These are phyloP conservation scores for Phaeolepiota aurea DNA, from an alignment of 768 basidiomycete species.

Conservation along the genomic window DNA sequence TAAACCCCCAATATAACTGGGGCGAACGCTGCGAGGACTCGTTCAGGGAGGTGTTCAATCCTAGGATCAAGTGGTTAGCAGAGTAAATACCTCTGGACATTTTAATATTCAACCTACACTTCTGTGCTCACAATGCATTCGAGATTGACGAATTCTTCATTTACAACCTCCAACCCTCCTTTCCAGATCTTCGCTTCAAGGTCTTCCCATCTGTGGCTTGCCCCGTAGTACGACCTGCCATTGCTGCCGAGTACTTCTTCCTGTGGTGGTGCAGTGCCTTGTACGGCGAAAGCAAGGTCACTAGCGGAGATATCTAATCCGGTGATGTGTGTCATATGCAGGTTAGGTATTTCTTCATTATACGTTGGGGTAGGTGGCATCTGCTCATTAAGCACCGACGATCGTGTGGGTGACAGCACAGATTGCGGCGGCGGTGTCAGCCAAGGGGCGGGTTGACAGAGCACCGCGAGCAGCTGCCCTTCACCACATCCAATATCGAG, in stretches of 20 bases:
- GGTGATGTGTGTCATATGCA: slow-evolving; percentile 47
- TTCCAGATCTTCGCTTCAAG: slow-evolving; percentile 63
- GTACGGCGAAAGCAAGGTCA: slow-evolving; percentile 48
- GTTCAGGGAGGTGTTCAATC: slow-evolving; percentile 68
- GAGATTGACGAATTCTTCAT: slow-evolving; percentile 52
- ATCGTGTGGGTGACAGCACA: slow-evolving; percentile 18
- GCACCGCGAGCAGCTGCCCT: slow-evolving; percentile 60
- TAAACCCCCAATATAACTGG: slow-evolving; percentile 73
- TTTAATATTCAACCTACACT: slow-evolving; percentile 46
- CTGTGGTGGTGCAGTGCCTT: slow-evolving; percentile 34
- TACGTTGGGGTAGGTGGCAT: slow-evolving; percentile 18
- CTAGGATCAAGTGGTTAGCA: slow-evolving; percentile 25
- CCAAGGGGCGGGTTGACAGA: slow-evolving; percentile 73
- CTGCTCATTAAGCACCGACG: slow-evolving; percentile 10
- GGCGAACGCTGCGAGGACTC: slow-evolving; percentile 53
- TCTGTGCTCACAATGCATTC: slow-evolving; percentile 76
- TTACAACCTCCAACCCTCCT: slow-evolving; percentile 63
- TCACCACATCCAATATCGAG: slow-evolving; percentile 84
- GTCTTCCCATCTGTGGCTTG: slow-evolving; percentile 56
- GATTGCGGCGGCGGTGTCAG: slow-evolving; percentile 33
- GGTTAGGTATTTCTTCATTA: slow-evolving; percentile 43
- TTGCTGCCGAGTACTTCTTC: slow-evolving; percentile 14
- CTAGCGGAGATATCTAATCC: slow-evolving; percentile 59
- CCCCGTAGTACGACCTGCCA: slow-evolving; percentile 14
- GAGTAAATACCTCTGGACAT: neutral